Evolutionary conservation across 1,284 basidiomycete species (phyloP), one percentile per base, ranked within the genome.

Genomic region (Cryptococcus jaspeensis): DNA sequence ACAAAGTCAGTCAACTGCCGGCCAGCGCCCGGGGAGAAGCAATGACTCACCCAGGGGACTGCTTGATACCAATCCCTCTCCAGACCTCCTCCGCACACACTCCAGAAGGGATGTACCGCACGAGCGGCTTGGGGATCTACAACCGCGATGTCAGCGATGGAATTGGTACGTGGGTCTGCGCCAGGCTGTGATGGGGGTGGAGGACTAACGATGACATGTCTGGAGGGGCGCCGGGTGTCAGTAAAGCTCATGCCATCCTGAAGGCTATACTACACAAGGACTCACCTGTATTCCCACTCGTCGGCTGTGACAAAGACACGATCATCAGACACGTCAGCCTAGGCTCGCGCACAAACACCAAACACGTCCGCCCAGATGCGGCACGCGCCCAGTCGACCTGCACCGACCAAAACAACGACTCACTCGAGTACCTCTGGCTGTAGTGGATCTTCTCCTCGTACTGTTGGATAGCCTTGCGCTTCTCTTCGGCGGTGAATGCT

Each of bases 391-490:
- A n/a, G 12, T 49, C 22, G 32, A n/a, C n/a, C n/a, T n/a, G 20
- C 22, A 36, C 13, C 20, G 39, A 47, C 32, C 16, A 42, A 32
- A 32, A 32, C 28, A 32, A n/a, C 13, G 5, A 69, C 70, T 66
- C 59, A 78, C 74, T 71, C 28, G 68, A 64, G 61, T 71, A 76
- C 39, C 75, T 62, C 16, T 66, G 45, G 44, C 67, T 70, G 58
- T 76, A 79, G 50, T 68, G 67, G 55, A 79, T 79, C 66, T 75
- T 74, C 59, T 76, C 75, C 18, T 69, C 60, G 56, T 74, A 77
- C 59, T 70, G 72, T 60, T 75, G 73, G 40, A 79, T 74, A 5
- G 76, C 77, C 50, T 72, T 68, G 32, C 67, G 61, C 65, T 76
- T 75, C 61, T 78, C 75, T 39, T 74, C 73, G 18, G 64, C 59